Evolutionary conservation across 495 filamentous ascomycete species (phyloP), one percentile per base, ranked within the genome.

Genomic region (Podospora comata): DNA sequence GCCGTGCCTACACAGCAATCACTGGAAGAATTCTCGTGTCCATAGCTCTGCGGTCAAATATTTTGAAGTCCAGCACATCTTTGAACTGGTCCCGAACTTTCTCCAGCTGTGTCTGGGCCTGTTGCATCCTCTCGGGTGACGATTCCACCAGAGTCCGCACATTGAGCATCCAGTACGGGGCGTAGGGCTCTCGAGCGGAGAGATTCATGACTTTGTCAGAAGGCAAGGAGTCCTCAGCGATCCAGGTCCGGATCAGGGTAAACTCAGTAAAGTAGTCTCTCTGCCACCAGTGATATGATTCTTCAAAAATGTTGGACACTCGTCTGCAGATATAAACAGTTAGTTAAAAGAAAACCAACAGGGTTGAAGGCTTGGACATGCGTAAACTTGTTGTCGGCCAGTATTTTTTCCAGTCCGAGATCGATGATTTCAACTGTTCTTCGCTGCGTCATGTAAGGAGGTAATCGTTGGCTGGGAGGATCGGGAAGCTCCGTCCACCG

Each of bases 401-500:
- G 63, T 15, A 79, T 68, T 15, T 61, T 66, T 4, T 69, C 65
- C 1, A 69, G n/a, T 20, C 67, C 64, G 5, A 32, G 65, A 23
- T 78, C 73, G 34, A 18, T 5, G 55, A 78, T 76, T 65, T 77
- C 77, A 19, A 78, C 19, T 26, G 70, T 77, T 67, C 75, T 80
- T n/a, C 82, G 72, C 54, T 81, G 78, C 0, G 73, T 79, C 59
- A 82, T 75, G 19, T 73, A 71, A 1, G 60, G 57, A 2, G 66
- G 67, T 26, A 67, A 66, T 2, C 70, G 73, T 23, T 69, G 75
- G 65, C 69, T 75, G 16, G 68, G 65, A 4, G 82, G 79, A 58
- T 84, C 81, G 5, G 81, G 82, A 11, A 81, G 53, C 27, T 84
- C 81, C 9, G 72, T 78, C 79, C 80, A 85, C 4, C 78, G 65